phyloP scores from a whole-genome alignment of 1,284 basidiomycete genomes.

The Malassezia psittaci region DNA sequence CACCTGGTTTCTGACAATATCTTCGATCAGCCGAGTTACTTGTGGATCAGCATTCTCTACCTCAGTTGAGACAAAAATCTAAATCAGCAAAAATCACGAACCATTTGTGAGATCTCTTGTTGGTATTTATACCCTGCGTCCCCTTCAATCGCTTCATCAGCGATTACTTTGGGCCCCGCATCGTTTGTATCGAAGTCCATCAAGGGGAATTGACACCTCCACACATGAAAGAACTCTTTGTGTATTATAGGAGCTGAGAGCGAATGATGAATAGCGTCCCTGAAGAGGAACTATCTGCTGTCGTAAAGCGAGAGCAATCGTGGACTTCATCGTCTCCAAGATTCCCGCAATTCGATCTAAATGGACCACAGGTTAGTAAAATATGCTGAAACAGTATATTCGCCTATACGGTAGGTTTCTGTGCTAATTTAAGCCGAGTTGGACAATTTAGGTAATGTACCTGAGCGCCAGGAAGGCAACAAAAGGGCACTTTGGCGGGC shows the following conservation, averaged over 20 bases:
- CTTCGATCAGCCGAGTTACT: slow-evolving; percentile 83
- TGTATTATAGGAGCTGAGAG: neutral
- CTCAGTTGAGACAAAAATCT: slow-evolving; percentile 97
- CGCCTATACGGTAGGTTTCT: neutral
- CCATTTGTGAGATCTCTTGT: slow-evolving; percentile 71
- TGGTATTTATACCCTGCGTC: slow-evolving; percentile 32
- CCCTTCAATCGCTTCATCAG: slow-evolving; percentile 3
- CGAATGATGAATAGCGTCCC: neutral
- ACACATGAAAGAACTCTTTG: neutral
- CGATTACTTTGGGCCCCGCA: neutral
- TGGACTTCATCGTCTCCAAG: neutral
- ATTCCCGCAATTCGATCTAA: neutral
- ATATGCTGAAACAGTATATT: neutral
- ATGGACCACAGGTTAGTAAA: neutral
- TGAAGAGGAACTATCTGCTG: neutral
- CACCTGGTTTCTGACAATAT: slow-evolving; percentile 84
- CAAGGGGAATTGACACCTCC: neutral
- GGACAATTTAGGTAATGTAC: slow-evolving; percentile 19
- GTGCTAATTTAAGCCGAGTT: neutral
- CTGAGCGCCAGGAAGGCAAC: slow-evolving; percentile 11
- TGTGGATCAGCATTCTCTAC: slow-evolving; percentile 78
- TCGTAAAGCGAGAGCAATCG: neutral
- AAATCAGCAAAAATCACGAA: slow-evolving; percentile 30
- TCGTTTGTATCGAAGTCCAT: neutral
- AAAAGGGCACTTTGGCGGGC: slow-evolving; percentile 20